Conservation (phyloP, 1,284 basidiomycete species). For the Malassezia equina region DNA sequence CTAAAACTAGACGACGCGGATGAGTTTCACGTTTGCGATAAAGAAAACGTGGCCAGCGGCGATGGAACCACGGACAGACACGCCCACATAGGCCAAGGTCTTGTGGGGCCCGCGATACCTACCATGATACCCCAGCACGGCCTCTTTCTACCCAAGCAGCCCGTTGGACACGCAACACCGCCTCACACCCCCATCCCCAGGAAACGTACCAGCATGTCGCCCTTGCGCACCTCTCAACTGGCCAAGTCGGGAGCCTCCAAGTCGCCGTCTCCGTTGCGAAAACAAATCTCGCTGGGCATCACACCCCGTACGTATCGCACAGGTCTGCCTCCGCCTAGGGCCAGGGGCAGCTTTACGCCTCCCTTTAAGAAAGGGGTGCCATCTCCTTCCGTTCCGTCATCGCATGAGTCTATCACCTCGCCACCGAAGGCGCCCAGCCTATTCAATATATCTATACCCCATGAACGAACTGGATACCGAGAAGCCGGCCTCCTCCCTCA, state of each 20-base stretch:
- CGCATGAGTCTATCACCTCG: not conserved
- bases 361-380: conserved; percentile 24
- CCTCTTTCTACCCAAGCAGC: not conserved
- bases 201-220: not conserved
- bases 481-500: conserved; percentile 20
- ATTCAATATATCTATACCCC: not conserved
- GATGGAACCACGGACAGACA: not conserved
- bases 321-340: conserved; percentile 11
- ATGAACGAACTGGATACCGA: not conserved
- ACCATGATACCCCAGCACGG: not conserved
- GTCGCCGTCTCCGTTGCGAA: conserved; percentile 19
- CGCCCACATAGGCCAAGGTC: not conserved
- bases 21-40: not conserved
- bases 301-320: conserved; percentile 18
- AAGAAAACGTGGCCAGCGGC: not conserved
- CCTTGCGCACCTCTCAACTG: not conserved
- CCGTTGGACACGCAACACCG: not conserved
- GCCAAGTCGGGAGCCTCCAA: not conserved
- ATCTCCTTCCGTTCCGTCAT: not conserved
- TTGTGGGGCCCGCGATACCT: not conserved
- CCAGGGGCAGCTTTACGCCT: conserved; percentile 23
- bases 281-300: conserved; percentile 24
- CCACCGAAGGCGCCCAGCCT: not conserved
- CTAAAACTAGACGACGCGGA: conserved; percentile 4
- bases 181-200: not conserved